Evolutionary conservation across 768 basidiomycete genomes (phyloP), one percentile per base, ranked within the genome.

Genomic region (Gyrodon lividus): DNA sequence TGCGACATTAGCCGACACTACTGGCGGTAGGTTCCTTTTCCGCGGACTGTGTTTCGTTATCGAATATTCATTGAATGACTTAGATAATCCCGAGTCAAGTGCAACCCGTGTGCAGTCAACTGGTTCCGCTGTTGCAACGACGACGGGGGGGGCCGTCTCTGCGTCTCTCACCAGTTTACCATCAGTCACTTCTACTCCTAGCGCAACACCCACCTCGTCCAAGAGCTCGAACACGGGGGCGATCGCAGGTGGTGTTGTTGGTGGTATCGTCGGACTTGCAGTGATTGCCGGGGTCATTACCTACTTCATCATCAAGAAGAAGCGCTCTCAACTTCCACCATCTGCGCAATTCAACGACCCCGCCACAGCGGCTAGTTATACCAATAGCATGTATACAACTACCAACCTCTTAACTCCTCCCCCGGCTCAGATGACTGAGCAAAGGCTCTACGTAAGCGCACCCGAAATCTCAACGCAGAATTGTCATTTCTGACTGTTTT

Each of bases 171-270:
- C 55, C 4, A 28, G 49, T 9, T 24, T 58, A 1, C 45, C 61
- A n/a, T 43, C 62, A n/a, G 13, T 43, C 16, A 28, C 42, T 16
- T 23, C 55, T 20, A 43, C 56, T 24, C 6, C 58, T 5, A 43
- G 31, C 12, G 3, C 62, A 20, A 26, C 48, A 6, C 24, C 48
- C 31, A 10, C 40, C 20, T 31, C 54, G 38, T 40, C 58, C 43
- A 54, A 34, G 19, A 48, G 12, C n/a, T 48, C 56, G 16, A 69
- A 80, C 56, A 69, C 77, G 1, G 83, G 79, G 3, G 80, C 81
- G 6, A 85, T 86, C 35, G 74, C 79, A 2, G 83, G 83, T 2
- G 81, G 80, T 17, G 84, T 86, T 33, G 81, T 79, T 0, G 85
- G 84, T 35, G 84, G 86, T n/a, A 78, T 86, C 1, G 72, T 79